phyloP scores from a whole-genome alignment of 306 rosid genomes.

The Gastrolobium villosum region DNA sequence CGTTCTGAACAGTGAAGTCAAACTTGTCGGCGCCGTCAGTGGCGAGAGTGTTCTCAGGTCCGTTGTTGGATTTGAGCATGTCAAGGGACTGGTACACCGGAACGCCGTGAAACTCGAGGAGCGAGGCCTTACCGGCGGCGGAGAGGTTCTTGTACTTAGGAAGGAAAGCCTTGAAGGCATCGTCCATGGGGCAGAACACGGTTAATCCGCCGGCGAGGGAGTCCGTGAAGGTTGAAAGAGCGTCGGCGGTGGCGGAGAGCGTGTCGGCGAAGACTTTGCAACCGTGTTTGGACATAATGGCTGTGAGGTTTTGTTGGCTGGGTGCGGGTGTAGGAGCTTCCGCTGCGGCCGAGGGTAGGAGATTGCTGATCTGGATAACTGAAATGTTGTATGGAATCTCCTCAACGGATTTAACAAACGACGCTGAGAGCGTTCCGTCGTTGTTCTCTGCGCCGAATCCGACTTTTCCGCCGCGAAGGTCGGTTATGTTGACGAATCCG shows the following conservation, averaged over 20 bases:
- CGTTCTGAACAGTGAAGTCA: slow-evolving; percentile 85
- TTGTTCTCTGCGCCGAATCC: slow-evolving; percentile 74
- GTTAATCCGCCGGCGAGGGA: slow-evolving; percentile 70
- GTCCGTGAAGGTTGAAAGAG: slow-evolving; percentile 55
- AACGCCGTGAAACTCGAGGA: slow-evolving; percentile 74
- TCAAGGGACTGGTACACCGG: slow-evolving; percentile 73
- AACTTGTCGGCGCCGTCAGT: slow-evolving; percentile 77
- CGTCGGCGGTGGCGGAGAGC: slow-evolving; percentile 48
- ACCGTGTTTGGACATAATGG: slow-evolving; percentile 74
- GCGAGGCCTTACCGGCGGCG: slow-evolving; percentile 57
- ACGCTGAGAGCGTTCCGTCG: slow-evolving; percentile 62
- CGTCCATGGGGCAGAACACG: slow-evolving; percentile 82
- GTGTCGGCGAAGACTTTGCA: slow-evolving; percentile 80
- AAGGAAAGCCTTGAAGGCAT: slow-evolving; percentile 65
- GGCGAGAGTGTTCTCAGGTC: slow-evolving; percentile 76
- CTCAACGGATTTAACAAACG: slow-evolving; percentile 74
- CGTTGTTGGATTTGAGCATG: slow-evolving; percentile 73
- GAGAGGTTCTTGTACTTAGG: slow-evolving; percentile 82
- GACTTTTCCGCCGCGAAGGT: slow-evolving; percentile 82
- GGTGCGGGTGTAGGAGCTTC: slow-evolving; percentile 83
- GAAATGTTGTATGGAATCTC: slow-evolving; percentile 86
- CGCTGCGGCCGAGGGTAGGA: slow-evolving; percentile 74
- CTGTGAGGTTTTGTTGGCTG: slow-evolving; percentile 65
- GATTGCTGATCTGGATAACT: slow-evolving; percentile 74
- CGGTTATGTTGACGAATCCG: slow-evolving; percentile 92